Base-by-base conservation (phyloP, 768 basidiomycete species). In the Phylloporus arenicola region DNA sequence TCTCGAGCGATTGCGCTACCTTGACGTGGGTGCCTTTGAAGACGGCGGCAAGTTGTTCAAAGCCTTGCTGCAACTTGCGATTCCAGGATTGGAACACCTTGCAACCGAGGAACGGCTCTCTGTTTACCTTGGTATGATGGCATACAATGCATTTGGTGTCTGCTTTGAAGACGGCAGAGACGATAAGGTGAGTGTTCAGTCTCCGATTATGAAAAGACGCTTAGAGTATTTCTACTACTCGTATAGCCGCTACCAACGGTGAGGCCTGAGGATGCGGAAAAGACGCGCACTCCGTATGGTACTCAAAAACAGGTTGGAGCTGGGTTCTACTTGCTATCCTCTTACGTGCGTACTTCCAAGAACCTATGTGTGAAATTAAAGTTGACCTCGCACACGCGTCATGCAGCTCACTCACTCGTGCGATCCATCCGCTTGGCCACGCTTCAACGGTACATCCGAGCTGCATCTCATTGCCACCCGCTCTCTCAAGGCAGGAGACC, bases 111-210 rank as follows among this genome's bases (percentile, higher is more conserved):
- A 87, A 34, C 73, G 80, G 20, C 78, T 87, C 54, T 70, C 77
- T 10, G 72, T 73, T 16, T 74, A 86, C 43, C 64, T 79, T 35
- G 86, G 86, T 16, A 88, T 82, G 64, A 82, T 92, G 73, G 68
- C 73, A 3, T 91, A 89, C 67, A 92, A 92, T 57, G 75, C 81
- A 3, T 86, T 81, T 59, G 90, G 90, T 50, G 80, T 92, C 44
- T 81, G 73, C 64, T 84, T 74, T 56, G 75, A 70, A 47, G 78
- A 74, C 27, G 88, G 88, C 17, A 74, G 89, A 25, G 77, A 81
- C 53, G 80, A 88, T 60, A 87, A 79, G 77, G 89, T 89, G 41
- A 51, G 70, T 59, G 45, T 38, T 22, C 20, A 43, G 38, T 41
- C 16, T 6, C 29, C 11, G 5, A 37, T 40, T 41, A 19, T 39